Evolutionary conservation across 768 basidiomycete genomes (phyloP).

Genomic region (Mycena olivaceomarginata): DNA sequence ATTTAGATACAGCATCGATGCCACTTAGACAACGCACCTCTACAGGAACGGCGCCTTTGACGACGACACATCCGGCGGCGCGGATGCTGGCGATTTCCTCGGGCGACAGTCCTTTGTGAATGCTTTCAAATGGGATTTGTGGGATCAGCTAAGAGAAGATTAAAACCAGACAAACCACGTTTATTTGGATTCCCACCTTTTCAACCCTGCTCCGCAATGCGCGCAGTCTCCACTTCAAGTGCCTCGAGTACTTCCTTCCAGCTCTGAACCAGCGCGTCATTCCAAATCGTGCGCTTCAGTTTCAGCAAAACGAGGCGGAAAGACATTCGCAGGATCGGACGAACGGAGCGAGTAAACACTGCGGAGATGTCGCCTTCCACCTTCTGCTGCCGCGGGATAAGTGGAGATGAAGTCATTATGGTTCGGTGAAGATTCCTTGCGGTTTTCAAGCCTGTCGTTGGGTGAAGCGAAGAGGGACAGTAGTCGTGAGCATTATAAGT

Average conservation of each 20-base stretch:
- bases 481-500: neutral
- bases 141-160: slow-evolving; percentile 68
- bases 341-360: slow-evolving; percentile 62
- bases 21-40: slow-evolving; percentile 58
- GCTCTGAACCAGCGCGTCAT: slow-evolving; percentile 64
- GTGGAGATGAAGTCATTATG: neutral
- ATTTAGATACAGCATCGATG: neutral
- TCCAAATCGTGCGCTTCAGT: slow-evolving; percentile 75
- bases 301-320: slow-evolving; percentile 76
- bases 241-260: slow-evolving; percentile 75
- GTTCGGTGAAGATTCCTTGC: neutral
- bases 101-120: slow-evolving; percentile 68
- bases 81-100: slow-evolving; percentile 67
- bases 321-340: slow-evolving; percentile 56
- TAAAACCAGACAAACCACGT: neutral
- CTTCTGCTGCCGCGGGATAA: slow-evolving; percentile 47
- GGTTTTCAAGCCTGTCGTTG: neutral
- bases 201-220: slow-evolving; percentile 69
- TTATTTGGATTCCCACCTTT: slow-evolving; percentile 58
- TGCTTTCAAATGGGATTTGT: slow-evolving; percentile 63
- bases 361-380: slow-evolving; percentile 62
- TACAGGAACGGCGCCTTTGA: slow-evolving; percentile 74
- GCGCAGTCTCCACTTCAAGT: slow-evolving; percentile 64
- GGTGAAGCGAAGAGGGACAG: neutral
- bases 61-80: slow-evolving; percentile 71